A percentile compares a stretch with the other conserved stretches of the same genome.
These are phyloP conservation scores for Chlorella sorokiniana DNA, from an alignment of 139 green algal species.

Conservation along the genomic window DNA sequence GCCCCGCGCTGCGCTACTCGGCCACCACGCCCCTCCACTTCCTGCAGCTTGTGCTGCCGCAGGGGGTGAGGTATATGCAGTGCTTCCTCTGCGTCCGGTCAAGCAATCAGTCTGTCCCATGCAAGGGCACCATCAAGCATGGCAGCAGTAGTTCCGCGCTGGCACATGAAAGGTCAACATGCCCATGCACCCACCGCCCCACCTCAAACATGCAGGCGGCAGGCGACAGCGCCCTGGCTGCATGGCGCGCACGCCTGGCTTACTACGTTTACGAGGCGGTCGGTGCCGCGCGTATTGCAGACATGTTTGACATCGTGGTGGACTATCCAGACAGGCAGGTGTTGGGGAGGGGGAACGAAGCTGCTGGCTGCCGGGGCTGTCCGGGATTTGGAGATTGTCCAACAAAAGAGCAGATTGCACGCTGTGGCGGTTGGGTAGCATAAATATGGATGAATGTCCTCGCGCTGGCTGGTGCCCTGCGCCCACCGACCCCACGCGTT, in stretches of 20 bases:
- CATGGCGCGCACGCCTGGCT: constrained; percentile 71
- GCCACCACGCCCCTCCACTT: constrained; percentile 60
- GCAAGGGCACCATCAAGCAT: neutral
- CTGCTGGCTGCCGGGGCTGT: too few species aligned
- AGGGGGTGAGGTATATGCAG: neutral
- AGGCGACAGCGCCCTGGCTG: constrained; percentile 20
- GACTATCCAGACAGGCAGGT: constrained; percentile 60
- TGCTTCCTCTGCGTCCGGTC: too few species aligned
- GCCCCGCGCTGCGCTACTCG: constrained; percentile 50
- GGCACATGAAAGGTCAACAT: neutral
- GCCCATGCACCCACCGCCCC: neutral
- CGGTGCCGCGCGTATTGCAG: constrained; percentile 60
- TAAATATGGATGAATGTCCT: too few species aligned
- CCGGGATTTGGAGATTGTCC: too few species aligned
- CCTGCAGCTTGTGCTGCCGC: constrained; percentile 53
- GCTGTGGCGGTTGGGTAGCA: too few species aligned
- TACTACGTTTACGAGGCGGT: constrained; percentile 80
- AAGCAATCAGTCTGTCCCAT: neutral
- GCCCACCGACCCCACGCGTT: neutral
- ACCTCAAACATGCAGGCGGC: neutral
- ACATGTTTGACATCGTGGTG: constrained; percentile 95
- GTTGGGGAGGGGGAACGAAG: neutral
- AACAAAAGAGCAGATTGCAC: too few species aligned
- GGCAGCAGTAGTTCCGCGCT: neutral
- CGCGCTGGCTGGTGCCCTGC: neutral